A percentile compares a stretch with the other conserved stretches of the same genome.
These are phyloP conservation scores for Zasmidium angulare DNA, from an alignment of 2,329 filamentous ascomycete genomes.

Conservation along the genomic window DNA sequence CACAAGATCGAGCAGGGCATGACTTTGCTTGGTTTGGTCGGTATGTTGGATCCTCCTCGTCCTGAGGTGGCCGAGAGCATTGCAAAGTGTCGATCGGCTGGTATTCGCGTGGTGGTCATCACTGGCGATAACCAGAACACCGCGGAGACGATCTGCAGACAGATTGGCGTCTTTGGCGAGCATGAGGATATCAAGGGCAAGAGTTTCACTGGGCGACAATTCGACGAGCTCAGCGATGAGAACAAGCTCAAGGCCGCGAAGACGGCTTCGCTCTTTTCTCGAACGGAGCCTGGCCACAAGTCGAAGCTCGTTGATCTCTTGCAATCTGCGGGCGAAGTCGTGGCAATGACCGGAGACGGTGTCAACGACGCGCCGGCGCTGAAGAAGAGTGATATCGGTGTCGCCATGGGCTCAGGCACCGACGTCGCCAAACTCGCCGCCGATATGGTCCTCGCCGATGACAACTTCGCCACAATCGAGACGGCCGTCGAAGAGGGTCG, in stretches of 20 bases:
- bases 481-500: constrained; percentile 94
- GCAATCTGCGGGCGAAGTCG: constrained; percentile 87
- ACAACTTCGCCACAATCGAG: constrained; percentile 98
- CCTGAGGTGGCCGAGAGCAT: constrained; percentile 87
- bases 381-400: constrained; percentile 98
- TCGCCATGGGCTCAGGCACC: constrained; percentile 97
- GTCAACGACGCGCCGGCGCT: constrained; percentile 97
- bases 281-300: constrained; percentile 94
- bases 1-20: constrained; percentile 85
- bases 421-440: constrained; percentile 95
- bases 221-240: constrained; percentile 75
- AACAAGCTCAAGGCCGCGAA: constrained; percentile 84
- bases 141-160: constrained; percentile 93
- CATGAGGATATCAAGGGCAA: constrained; percentile 84
- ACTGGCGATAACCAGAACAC: constrained; percentile 98
- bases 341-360: constrained; percentile 98
- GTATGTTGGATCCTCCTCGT: constrained; percentile 95
- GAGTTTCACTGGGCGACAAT: constrained; percentile 93
- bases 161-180: constrained; percentile 87
- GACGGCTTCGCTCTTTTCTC: constrained; percentile 87
- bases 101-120: constrained; percentile 95
- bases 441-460: constrained; percentile 97
- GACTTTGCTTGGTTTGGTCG: constrained; percentile 89
- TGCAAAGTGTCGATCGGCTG: constrained; percentile 83
- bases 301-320: constrained; percentile 96